Conservation (phyloP, 148 eudicot species). For the Vaccinium vitisidaea region DNA sequence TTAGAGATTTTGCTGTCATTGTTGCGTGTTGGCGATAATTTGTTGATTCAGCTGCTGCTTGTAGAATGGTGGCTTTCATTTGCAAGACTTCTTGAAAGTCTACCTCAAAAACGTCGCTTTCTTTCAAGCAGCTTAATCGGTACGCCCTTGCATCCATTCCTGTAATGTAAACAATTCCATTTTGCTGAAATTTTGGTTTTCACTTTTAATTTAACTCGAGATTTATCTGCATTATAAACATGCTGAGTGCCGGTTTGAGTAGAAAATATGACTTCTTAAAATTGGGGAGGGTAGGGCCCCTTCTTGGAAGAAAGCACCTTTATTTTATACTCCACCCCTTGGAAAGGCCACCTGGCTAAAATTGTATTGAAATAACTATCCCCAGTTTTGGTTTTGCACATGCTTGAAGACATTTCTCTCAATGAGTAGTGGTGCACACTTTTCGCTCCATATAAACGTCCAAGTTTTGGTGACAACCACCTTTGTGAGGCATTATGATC, state of each 20-base stretch:
- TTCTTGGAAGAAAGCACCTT: background rate
- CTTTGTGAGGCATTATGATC: background rate
- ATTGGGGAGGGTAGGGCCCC: background rate
- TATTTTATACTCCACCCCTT: background rate
- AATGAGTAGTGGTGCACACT: background rate
- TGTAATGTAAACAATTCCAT: conserved; percentile 31
- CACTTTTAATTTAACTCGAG: conserved; percentile 3
- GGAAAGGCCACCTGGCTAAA: background rate
- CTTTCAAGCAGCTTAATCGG: conserved; percentile 67
- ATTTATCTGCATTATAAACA: background rate
- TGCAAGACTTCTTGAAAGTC: conserved; percentile 84
- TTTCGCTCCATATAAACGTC: background rate
- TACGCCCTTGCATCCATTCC: conserved; percentile 96
- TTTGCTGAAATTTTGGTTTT: conserved; percentile 8
- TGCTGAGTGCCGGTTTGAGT: background rate
- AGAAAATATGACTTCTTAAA: background rate
- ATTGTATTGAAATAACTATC: background rate
- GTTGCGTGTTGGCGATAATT: conserved; percentile 35
- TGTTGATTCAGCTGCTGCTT: conserved; percentile 53
- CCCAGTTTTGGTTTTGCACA: background rate
- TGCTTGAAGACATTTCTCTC: background rate
- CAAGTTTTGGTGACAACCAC: background rate
- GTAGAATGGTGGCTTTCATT: conserved; percentile 67
- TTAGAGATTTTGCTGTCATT: conserved; percentile 66
- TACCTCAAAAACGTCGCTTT: conserved; percentile 71